phyloP scores from a whole-genome alignment of 768 basidiomycete genomes.

The Phaffia australis region DNA sequence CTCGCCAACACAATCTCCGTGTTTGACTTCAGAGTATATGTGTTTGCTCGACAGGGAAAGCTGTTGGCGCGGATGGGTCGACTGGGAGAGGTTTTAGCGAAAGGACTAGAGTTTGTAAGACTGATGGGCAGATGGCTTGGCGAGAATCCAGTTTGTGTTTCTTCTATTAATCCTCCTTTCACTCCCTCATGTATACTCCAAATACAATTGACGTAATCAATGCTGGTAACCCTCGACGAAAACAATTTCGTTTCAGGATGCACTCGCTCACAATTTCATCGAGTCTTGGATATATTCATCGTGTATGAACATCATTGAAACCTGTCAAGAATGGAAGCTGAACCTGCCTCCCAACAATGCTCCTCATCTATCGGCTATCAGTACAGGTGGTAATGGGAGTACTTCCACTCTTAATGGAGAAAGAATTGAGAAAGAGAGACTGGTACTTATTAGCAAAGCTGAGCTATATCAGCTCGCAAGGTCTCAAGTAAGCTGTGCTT shows the following conservation, averaged over 20 bases:
- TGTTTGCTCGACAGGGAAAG: slow-evolving; percentile 73
- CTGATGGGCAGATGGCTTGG: slow-evolving; percentile 64
- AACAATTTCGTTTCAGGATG: slow-evolving; percentile 35
- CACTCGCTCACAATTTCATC: slow-evolving; percentile 53
- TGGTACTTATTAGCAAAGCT: slow-evolving; percentile 67
- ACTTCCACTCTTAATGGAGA: slow-evolving; percentile 35
- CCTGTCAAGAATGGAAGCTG: slow-evolving; percentile 56
- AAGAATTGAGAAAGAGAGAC: slow-evolving; percentile 45
- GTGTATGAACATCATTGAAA: slow-evolving; percentile 67
- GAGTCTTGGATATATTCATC: slow-evolving; percentile 93
- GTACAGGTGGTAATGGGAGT: slow-evolving; percentile 29
- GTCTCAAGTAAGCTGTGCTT: slow-evolving; percentile 52
- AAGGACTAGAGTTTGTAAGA: slow-evolving; percentile 62
- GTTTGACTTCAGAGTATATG: slow-evolving; percentile 85
- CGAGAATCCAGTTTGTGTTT: slow-evolving; percentile 54
- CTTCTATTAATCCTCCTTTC: slow-evolving; percentile 13
- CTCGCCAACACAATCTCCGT: slow-evolving; percentile 80
- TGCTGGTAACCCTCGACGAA: background rate
- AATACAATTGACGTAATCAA: too few species aligned
- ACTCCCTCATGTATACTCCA: background rate
- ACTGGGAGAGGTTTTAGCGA: slow-evolving; percentile 58
- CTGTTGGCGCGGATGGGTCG: slow-evolving; percentile 60
- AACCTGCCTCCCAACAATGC: background rate
- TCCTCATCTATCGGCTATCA: background rate
- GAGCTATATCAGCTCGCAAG: slow-evolving; percentile 82